phyloP scores from a whole-genome alignment of 2,329 filamentous ascomycete genomes.

The Penicillium sp. region DNA sequence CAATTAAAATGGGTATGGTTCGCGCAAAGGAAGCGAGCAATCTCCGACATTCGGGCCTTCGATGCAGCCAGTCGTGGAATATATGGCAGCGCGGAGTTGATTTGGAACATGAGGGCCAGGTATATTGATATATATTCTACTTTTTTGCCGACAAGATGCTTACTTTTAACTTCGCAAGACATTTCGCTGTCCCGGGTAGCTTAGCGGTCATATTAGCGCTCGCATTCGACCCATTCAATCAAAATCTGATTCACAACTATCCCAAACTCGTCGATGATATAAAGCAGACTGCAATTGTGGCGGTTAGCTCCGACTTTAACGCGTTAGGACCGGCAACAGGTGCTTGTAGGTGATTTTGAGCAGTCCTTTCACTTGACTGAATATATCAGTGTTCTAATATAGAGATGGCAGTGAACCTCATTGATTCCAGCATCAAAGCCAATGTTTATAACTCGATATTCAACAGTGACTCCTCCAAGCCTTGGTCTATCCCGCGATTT shows the following conservation, averaged over 20 bases:
- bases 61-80: slow-evolving; percentile 16
- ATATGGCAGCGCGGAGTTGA: slow-evolving; percentile 10
- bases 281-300: slow-evolving; percentile 2
- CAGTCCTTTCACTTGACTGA: not conserved
- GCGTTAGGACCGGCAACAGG: not conserved
- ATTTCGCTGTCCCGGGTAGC: slow-evolving; percentile 11
- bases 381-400: not conserved
- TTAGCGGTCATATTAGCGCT: slow-evolving; percentile 12
- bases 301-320: not conserved
- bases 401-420: not conserved
- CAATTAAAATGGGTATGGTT: slow-evolving; percentile 22
- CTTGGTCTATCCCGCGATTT: slow-evolving; percentile 12
- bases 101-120: slow-evolving; percentile 5
- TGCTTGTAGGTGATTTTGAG: not conserved
- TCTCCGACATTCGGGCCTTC: slow-evolving; percentile 7
- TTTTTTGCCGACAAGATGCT: too few species aligned
- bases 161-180: not conserved
- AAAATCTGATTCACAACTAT: slow-evolving; percentile 15
- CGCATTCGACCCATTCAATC: slow-evolving; percentile 17
- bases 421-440: not conserved
- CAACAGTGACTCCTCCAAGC: slow-evolving; percentile 1
- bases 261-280: not conserved
- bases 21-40: slow-evolving; percentile 2
- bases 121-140: not conserved
- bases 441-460: slow-evolving; percentile 14